Evolutionary conservation across 371 early-diverging fungal species (phyloP), one percentile per base, ranked within the genome.

Genomic region (Basidiobolus meristosporus): DNA sequence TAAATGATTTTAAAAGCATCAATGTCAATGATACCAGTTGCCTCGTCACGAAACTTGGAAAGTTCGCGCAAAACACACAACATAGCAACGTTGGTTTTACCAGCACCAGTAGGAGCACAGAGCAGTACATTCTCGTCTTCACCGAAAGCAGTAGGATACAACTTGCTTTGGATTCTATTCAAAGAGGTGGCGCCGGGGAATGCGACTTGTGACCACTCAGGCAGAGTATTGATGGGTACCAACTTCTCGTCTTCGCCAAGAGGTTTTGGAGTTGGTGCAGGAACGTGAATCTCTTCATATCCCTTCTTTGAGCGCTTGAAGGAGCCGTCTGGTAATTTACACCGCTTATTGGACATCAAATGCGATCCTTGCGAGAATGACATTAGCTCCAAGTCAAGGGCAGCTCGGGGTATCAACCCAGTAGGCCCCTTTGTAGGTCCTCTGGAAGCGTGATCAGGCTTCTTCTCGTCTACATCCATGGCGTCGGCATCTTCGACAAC

Each of bases 21-120:
- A 46, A 76, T 50, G 42, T 77, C 75, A 41, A 90, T 71, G 2
- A 56, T 51, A n/a, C 86, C 86, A 2, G 82, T 79, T 6, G 65
- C 62, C 1, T 68, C 63, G 41, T 90, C 70, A 23, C 75, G 66
- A 56, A 82, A 62, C 53, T 87, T 76, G 35, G 70, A 69, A 40
- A 92, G 63, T 52, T 85, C 82, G 34, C 78, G 77, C 21, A 98
- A 63, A 42, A 98, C 86, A 6, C 91, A 82, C 26, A 98, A 64
- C 84, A 96, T 87, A 21, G 95, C 99, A 31, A 91, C 82, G 62
- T 99, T 98, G 36, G 99, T 99, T 56, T 97, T 98, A 52, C 99
- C 99, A 19, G 98, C 89, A 50, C 99, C 98, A 6, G 99, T 99
- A 0, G 99, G 99, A 16, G 99, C 99, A 62, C 90, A 96, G 3